Base-by-base conservation (phyloP, 352 stramenopile species). In the Pythium vanterpoolii region DNA sequence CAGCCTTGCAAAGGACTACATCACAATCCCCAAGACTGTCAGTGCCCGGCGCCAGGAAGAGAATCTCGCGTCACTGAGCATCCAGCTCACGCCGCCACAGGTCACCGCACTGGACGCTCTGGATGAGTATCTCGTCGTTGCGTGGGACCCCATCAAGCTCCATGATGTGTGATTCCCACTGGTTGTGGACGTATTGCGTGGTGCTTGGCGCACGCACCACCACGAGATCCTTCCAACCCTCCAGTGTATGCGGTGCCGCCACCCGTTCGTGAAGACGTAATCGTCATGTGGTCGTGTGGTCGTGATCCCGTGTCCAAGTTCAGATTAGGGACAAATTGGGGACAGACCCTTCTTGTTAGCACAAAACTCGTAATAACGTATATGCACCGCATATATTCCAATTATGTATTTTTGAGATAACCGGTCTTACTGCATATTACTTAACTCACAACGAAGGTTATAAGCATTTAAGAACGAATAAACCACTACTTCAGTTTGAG, bases 1-100 rank as follows among this genome's bases (percentile, higher is more conserved):
- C 62, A 70, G 62, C 31, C 53, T 84, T 14, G 71, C 76, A 2
- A 83, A 82, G 62, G 71, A 72, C n/a, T 86, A 78, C 50, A 61
- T 88, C 45, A 71, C 79, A 26, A 69, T 90, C 49, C 78, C 78
- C 0, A 88, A 89, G 47, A 83, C 77, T 4, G 71, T 82, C 30
- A 72, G 65, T 0, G 48, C 63, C 21, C 45, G 55, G 14, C 76
- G 79, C 5, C 77, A 85, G 28, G 46, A 70, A 26, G 69, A 87
- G 61, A 89, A 89, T 56, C 55, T 84, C 7, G 63, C 76, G 13
- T 70, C 66, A 10, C 46, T 56, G 0, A 45, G 60, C 16, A 8
- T 88, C 14, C 42, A 51, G 30, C 52, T 90, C 14, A 64, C 55
- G 4, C 30, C 40, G 0, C 60, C 60, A 26, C 69, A 86, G n/a